phyloP scores from a whole-genome alignment of 805 yeast species.

The Wickerhamomyces alni region DNA sequence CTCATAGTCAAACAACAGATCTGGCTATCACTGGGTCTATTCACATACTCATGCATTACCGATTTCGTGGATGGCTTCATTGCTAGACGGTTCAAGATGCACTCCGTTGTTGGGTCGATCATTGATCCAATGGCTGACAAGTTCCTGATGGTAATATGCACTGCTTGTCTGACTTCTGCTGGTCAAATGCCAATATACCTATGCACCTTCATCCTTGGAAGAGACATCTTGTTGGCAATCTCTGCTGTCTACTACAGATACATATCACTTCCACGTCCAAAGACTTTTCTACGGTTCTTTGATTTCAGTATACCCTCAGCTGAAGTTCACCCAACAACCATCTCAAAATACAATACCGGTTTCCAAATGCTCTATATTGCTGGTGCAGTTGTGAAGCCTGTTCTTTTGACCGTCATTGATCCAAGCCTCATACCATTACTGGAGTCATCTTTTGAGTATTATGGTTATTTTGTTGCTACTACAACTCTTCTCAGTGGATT shows the following conservation, averaged over 20 bases:
- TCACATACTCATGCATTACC: conserved; percentile 81
- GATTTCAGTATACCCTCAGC: conserved; percentile 79
- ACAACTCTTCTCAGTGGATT: conserved; percentile 79
- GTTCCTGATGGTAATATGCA: conserved; percentile 78
- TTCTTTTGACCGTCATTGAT: conserved; percentile 30
- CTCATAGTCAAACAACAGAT: conserved; percentile 61
- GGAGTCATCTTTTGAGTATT: conserved; percentile 23
- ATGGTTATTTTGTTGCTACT: conserved; percentile 52
- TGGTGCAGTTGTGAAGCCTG: conserved; percentile 50
- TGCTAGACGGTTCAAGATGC: conserved; percentile 74
- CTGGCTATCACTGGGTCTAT: conserved; percentile 61
- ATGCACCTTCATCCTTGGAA: conserved; percentile 70
- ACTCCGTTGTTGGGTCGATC: conserved; percentile 81
- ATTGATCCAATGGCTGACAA: conserved; percentile 97
- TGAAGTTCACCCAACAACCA: conserved; percentile 78
- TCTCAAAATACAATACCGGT: conserved; percentile 86
- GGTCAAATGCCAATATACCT: conserved; percentile 64
- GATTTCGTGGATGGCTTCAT: conserved; percentile 90
- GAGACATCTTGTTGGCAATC: conserved; percentile 70
- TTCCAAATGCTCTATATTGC: conserved; percentile 90
- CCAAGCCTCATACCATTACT: conserved; percentile 22
- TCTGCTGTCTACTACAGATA: conserved; percentile 72
- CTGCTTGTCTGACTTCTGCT: conserved; percentile 65
- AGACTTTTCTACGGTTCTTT: conserved; percentile 64
- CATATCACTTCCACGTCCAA: conserved; percentile 68